A percentile compares a stretch with the other conserved stretches of the same genome.
Evolutionary conservation across 306 rosid genomes (phyloP).

Genomic region (Vigna mungo): DNA sequence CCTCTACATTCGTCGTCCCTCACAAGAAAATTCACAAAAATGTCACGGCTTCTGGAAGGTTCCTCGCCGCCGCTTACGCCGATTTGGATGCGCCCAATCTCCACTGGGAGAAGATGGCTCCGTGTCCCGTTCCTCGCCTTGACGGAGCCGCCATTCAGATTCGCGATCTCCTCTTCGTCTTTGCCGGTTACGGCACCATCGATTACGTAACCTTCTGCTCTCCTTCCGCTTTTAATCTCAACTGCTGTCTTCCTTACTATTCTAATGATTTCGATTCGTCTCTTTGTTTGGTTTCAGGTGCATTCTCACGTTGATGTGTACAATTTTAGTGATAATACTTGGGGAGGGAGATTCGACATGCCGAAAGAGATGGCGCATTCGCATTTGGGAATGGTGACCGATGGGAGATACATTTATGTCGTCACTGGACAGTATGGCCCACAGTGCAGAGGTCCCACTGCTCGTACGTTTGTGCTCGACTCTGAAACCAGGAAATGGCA

Average conservation of each 20-base stretch:
- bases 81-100: slow-evolving; percentile 80
- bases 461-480: slow-evolving; percentile 80
- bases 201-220: slow-evolving; percentile 49
- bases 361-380: slow-evolving; percentile 99
- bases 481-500: slow-evolving; percentile 78
- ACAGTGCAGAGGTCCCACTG: slow-evolving; percentile 91
- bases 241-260: not conserved
- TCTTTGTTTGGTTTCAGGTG: slow-evolving; percentile 53
- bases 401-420: slow-evolving; percentile 84
- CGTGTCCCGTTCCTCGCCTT: slow-evolving; percentile 89
- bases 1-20: slow-evolving; percentile 40
- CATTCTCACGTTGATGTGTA: slow-evolving; percentile 92
- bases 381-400: slow-evolving; percentile 88
- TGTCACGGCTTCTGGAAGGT: slow-evolving; percentile 46
- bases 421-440: slow-evolving; percentile 95
- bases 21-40: not conserved
- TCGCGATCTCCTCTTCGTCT: slow-evolving; percentile 71
- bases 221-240: not conserved
- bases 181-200: slow-evolving; percentile 89
- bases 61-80: slow-evolving; percentile 78
- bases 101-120: slow-evolving; percentile 75
- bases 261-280: not conserved
- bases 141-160: slow-evolving; percentile 97
- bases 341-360: slow-evolving; percentile 84
- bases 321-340: slow-evolving; percentile 70